Percentiles rank a stretch among this genome's conserved stretches.
Conservation (phyloP, 1,284 basidiomycete genomes). For the Leccinum pallidistipes region DNA sequence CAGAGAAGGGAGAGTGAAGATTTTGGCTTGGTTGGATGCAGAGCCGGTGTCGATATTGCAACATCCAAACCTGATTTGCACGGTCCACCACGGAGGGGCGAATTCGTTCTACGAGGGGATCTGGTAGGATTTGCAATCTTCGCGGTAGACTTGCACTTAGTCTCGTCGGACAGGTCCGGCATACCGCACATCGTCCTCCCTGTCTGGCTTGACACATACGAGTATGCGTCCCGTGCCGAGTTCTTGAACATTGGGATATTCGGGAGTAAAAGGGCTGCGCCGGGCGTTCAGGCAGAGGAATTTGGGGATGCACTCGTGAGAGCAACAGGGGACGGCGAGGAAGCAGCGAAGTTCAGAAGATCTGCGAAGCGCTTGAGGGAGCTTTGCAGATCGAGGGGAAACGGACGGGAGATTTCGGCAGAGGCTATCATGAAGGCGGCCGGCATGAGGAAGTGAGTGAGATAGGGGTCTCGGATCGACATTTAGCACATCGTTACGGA, state of each 20-base stretch:
- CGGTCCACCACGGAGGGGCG: conserved; percentile 17
- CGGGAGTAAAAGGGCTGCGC: conserved; percentile 7
- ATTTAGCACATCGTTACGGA: no score
- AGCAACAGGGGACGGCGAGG: conserved; percentile 9
- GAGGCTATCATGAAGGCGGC: conserved; percentile 2
- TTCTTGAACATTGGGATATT: conserved; percentile 16
- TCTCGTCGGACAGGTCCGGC: conserved; percentile 4
- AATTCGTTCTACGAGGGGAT: conserved; percentile 19
- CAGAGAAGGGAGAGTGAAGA: not conserved
- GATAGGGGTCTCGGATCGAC: not conserved
- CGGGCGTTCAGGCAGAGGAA: conserved; percentile 12
- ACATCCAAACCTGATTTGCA: conserved; percentile 14
- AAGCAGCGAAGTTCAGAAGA: conserved; percentile 5
- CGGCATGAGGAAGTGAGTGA: not conserved
- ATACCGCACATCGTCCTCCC: conserved; percentile 13
- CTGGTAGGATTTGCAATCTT: conserved; percentile 7
- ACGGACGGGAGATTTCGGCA: conserved; percentile 3
- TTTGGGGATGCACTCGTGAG: conserved; percentile 9
- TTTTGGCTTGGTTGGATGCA: conserved; percentile 8
- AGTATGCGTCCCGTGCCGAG: conserved; percentile 12
- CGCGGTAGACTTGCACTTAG: not conserved
- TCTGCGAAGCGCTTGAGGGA: conserved; percentile 9
- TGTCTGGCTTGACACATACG: conserved; percentile 20
- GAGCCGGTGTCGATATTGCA: conserved; percentile 15
- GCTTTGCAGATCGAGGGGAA: conserved; percentile 10